Conservation (phyloP, 352 stramenopile genomes). For the Vaucheria bursata region DNA sequence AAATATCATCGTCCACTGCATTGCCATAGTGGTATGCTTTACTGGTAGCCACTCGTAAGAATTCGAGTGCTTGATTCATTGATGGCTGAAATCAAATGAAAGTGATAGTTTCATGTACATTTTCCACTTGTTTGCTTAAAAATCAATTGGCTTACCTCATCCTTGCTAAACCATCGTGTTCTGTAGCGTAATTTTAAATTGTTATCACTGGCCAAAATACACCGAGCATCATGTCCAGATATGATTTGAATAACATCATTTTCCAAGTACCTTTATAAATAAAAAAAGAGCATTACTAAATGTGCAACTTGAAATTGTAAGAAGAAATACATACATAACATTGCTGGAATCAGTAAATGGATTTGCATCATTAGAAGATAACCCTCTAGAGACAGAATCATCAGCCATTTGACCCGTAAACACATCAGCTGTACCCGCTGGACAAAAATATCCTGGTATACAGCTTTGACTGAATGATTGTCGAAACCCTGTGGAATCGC, state of each 20-base stretch:
- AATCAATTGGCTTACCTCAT: background rate
- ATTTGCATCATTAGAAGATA: conserved; percentile 60
- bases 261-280: conserved; percentile 53
- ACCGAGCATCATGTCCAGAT: conserved; percentile 71
- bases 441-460: conserved; percentile 75
- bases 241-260: conserved; percentile 56
- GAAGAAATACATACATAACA: conserved; percentile 57
- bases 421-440: conserved; percentile 77
- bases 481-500: conserved; percentile 67
- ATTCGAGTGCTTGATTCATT: conserved; percentile 13
- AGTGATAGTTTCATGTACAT: too few species aligned
- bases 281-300: too few species aligned
- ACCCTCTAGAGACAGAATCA: conserved; percentile 68
- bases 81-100: background rate
- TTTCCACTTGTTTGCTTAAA: too few species aligned
- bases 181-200: conserved; percentile 57
- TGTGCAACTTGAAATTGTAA: too few species aligned
- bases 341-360: conserved; percentile 63
- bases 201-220: conserved; percentile 73
- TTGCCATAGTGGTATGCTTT: background rate
- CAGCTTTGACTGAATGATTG: conserved; percentile 59
- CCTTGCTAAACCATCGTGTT: conserved; percentile 49
- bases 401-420: conserved; percentile 72
- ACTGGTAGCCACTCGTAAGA: conserved; percentile 16
- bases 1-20: background rate